phyloP scores from a whole-genome alignment of 179 eudicot species.

The Gypsophila paniculata region DNA sequence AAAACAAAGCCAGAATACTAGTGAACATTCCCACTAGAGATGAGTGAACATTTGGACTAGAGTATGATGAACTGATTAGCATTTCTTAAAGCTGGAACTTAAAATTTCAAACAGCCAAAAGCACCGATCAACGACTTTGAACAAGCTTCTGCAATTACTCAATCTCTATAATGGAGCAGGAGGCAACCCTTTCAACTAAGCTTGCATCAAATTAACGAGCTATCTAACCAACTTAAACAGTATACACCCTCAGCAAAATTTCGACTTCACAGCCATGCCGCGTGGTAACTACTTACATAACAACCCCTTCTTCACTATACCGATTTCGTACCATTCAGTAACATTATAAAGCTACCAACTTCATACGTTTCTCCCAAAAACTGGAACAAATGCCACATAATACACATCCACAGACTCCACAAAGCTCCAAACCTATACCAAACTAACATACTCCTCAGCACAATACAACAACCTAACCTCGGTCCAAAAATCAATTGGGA shows the following conservation, averaged over 20 bases:
- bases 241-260: background rate
- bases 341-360: background rate
- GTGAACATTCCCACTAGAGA: background rate
- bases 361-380: background rate
- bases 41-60: background rate
- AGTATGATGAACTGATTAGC: background rate
- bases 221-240: slow-evolving; percentile 8
- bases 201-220: background rate
- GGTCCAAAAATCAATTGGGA: too few species aligned
- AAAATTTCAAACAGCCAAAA: slow-evolving; percentile 1
- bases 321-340: background rate
- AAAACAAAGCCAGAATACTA: background rate
- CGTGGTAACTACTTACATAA: background rate
- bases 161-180: background rate
- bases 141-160: background rate
- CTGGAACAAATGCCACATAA: background rate
- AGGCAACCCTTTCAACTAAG: slow-evolving; percentile 8
- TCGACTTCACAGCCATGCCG: background rate
- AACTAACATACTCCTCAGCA: background rate
- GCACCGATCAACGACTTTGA: background rate
- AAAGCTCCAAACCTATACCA: background rate
- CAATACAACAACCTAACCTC: too few species aligned
- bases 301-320: slow-evolving; percentile 2
- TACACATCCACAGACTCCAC: background rate
- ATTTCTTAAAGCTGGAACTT: background rate